Conservation (phyloP, 805 yeast species). For the Jamesozyma piceae region DNA sequence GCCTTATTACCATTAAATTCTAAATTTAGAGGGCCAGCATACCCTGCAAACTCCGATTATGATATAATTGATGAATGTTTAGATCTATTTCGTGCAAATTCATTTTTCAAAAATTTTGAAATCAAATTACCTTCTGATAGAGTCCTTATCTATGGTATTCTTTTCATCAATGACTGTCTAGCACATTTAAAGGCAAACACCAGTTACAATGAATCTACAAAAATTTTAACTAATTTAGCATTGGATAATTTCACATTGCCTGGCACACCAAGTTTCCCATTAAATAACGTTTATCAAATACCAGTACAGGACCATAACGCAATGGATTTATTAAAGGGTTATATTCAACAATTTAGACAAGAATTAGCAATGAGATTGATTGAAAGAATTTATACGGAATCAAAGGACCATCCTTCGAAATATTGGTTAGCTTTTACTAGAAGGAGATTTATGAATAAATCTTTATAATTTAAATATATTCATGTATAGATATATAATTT, state of each 20-base stretch:
- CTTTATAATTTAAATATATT: constrained; percentile 10
- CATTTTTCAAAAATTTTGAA: constrained; percentile 94
- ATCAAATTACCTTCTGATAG: constrained; percentile 94
- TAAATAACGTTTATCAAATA: constrained; percentile 60
- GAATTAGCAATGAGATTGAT: constrained; percentile 78
- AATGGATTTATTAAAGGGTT: constrained; percentile 67
- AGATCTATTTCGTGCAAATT: constrained; percentile 89
- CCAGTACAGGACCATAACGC: constrained; percentile 70
- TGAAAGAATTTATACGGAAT: constrained; percentile 58
- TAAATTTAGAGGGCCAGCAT: constrained; percentile 83
- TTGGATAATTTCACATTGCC: constrained; percentile 85
- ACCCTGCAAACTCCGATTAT: constrained; percentile 64
- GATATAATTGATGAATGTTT: constrained; percentile 88
- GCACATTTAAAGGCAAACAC: constrained; percentile 45
- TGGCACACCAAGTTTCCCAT: constrained; percentile 90
- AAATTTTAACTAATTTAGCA: constrained; percentile 71
- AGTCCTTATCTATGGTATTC: constrained; percentile 83
- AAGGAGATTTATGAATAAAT: constrained; percentile 90
- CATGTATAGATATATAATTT: neutral
- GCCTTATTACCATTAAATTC: constrained; percentile 81
- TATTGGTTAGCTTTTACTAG: constrained; percentile 94
- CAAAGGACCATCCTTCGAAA: constrained; percentile 61
- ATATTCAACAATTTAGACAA: constrained; percentile 89
- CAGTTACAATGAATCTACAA: constrained; percentile 49
- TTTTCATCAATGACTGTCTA: constrained; percentile 80